Conservation (phyloP, 1,139 yeast genomes). For the Suhomyces yuchorum region DNA sequence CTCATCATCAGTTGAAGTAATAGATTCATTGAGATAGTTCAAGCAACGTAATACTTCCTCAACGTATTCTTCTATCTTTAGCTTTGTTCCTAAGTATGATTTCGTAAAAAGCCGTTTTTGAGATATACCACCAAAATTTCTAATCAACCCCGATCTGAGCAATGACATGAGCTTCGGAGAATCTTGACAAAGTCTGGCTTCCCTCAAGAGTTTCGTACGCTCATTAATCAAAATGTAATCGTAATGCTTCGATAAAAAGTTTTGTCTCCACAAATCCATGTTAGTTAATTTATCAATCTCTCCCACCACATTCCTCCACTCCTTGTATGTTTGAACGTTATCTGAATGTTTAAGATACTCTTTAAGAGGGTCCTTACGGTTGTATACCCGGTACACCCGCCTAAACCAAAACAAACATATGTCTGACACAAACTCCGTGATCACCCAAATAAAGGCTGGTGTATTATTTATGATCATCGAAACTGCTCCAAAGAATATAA, state of each 20-base stretch:
- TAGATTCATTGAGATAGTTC: conserved; percentile 50
- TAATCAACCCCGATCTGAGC: conserved; percentile 76
- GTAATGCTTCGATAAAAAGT: conserved; percentile 77
- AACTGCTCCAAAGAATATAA: background rate
- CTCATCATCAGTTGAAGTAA: conserved; percentile 33
- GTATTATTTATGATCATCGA: conserved; percentile 43
- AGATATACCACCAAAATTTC: conserved; percentile 92
- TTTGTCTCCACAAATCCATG: conserved; percentile 81
- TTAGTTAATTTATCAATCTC: conserved; percentile 68
- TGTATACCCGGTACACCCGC: conserved; percentile 39
- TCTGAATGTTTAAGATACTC: conserved; percentile 43
- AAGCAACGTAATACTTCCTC: conserved; percentile 74
- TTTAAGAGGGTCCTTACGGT: conserved; percentile 43
- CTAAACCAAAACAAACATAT: conserved; percentile 62
- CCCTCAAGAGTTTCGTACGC: conserved; percentile 60
- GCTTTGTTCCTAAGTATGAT: conserved; percentile 85
- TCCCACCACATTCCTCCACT: conserved; percentile 61
- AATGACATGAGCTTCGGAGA: conserved; percentile 62
- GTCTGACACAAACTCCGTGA: conserved; percentile 61
- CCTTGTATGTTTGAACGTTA: conserved; percentile 52
- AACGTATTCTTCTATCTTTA: conserved; percentile 83
- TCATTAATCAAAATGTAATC: conserved; percentile 83
- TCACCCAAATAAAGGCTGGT: conserved; percentile 62
- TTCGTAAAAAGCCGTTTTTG: conserved; percentile 77
- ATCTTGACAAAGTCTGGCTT: conserved; percentile 65